Evolutionary conservation across 2,329 filamentous ascomycete species (phyloP).

Genomic region (Microdochium paspali): DNA sequence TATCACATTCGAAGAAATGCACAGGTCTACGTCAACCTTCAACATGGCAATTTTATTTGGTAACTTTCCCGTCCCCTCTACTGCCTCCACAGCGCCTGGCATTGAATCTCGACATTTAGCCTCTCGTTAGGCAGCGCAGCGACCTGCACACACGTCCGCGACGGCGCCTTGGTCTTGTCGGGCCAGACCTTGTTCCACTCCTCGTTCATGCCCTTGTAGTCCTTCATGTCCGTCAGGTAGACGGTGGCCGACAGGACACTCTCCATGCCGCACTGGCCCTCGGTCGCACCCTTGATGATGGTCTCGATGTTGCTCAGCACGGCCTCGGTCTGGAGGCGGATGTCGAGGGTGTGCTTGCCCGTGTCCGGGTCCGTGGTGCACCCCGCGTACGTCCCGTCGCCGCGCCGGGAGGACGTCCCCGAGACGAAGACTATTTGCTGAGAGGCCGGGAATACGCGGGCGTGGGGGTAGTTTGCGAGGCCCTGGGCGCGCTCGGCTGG

Average conservation of each 20-base stretch:
- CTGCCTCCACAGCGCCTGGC: conserved; percentile 8
- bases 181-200: conserved; percentile 25
- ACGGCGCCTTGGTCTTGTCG: conserved; percentile 18
- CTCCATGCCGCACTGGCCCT: conserved; percentile 16
- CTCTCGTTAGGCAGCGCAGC: conserved; percentile 19
- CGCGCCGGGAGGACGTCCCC: conserved; percentile 21
- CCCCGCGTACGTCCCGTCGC: conserved; percentile 21
- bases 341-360: conserved; percentile 16
- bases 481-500: conserved; percentile 18
- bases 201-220: conserved; percentile 23
- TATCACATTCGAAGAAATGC: too few relatives aligned
- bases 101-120: conserved; percentile 23
- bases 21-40: too few relatives aligned
- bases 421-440: conserved; percentile 19
- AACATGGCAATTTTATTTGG: not conserved
- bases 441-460: conserved; percentile 14
- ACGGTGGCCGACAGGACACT: conserved; percentile 23
- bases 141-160: conserved; percentile 22
- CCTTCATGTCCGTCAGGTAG: conserved; percentile 20
- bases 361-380: conserved; percentile 12
- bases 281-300: conserved; percentile 18
- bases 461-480: conserved; percentile 24
- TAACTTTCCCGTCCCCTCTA: not conserved
- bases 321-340: conserved; percentile 19
- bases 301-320: conserved; percentile 21